These are phyloP conservation scores for Lachancea nothofagi DNA, from an alignment of 805 yeast genomes.

Conservation along the genomic window DNA sequence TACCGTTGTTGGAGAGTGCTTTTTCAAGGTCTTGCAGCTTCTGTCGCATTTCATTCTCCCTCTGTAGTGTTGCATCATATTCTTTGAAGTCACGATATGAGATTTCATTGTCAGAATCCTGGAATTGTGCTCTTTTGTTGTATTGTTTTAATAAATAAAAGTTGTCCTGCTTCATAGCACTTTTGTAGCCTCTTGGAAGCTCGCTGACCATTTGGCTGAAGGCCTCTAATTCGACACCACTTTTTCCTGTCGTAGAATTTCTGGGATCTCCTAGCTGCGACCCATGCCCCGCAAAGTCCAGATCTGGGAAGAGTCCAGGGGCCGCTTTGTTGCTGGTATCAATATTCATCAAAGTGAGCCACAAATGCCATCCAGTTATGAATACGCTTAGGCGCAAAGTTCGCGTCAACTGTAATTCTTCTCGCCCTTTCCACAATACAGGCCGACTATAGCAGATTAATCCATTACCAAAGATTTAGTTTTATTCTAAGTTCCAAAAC, in stretches of 20 bases:
- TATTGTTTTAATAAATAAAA: constrained; percentile 25
- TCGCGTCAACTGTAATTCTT: no score
- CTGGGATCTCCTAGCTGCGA: neutral
- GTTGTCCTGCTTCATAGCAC: constrained; percentile 23
- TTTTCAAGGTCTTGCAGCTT: constrained; percentile 11
- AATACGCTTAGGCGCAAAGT: no score
- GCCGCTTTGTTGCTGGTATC: constrained; percentile 13
- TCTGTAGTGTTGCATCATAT: constrained; percentile 28
- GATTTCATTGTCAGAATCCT: constrained; percentile 3
- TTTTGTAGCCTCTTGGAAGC: constrained; percentile 17
- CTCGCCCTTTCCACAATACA: no score
- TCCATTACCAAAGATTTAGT: neutral
- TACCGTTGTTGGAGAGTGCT: constrained; percentile 7
- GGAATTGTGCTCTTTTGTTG: neutral
- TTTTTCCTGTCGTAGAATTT: constrained; percentile 2
- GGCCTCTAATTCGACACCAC: constrained; percentile 14
- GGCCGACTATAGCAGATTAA: no score
- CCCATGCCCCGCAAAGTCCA: constrained; percentile 3
- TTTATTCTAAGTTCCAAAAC: neutral
- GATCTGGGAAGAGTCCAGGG: constrained; percentile 19
- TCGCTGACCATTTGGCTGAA: constrained; percentile 14
- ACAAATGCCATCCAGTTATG: neutral
- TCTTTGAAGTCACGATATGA: constrained; percentile 25
- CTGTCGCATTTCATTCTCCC: constrained; percentile 25
- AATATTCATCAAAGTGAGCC: neutral